A percentile compares a stretch with the other conserved stretches of the same genome.
Conservation (phyloP, 2,329 filamentous ascomycete species). For the Colletotrichum trifolii region DNA sequence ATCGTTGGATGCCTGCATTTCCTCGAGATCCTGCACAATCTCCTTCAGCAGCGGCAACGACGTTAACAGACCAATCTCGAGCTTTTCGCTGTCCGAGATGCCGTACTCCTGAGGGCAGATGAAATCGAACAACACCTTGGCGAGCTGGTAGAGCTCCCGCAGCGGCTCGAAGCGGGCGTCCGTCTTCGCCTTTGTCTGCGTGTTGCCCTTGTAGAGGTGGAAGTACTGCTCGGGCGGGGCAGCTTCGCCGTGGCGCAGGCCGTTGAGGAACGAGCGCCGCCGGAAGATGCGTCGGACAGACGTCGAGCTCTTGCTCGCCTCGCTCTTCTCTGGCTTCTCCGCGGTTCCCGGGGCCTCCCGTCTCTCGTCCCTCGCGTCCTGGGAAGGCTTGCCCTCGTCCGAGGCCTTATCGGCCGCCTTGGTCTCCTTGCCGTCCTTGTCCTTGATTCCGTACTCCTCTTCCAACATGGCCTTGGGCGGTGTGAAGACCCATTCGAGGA, state of each 20-base stretch:
- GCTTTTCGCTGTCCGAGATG: constrained; percentile 93
- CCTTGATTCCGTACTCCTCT: constrained; percentile 68
- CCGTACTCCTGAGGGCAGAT: constrained; percentile 99
- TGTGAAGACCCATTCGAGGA: constrained; percentile 97
- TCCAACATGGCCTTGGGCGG: constrained; percentile 83
- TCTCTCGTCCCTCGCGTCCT: constrained; percentile 50
- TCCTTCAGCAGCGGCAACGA: constrained; percentile 94
- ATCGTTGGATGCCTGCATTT: constrained; percentile 93
- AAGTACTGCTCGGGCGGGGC: constrained; percentile 81
- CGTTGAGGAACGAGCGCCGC: constrained; percentile 69
- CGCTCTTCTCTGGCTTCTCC: constrained; percentile 55
- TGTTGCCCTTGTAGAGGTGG: constrained; percentile 84
- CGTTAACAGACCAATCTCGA: constrained; percentile 97
- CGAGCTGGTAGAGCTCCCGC: constrained; percentile 90
- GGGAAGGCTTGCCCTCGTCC: constrained; percentile 52
- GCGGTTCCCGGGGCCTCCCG: constrained; percentile 47
- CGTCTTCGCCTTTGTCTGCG: constrained; percentile 79
- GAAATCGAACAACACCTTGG: constrained; percentile 97
- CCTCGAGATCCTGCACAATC: constrained; percentile 95
- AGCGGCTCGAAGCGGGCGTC: constrained; percentile 89
- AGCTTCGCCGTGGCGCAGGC: constrained; percentile 62
- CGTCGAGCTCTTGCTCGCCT: constrained; percentile 44
- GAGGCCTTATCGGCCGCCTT: constrained; percentile 50
- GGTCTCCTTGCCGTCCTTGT: constrained; percentile 42
- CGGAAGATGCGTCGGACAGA: constrained; percentile 66